A percentile compares a stretch with the other conserved stretches of the same genome.
Conservation (phyloP, 192 early-diverging fungal genomes). For the Pecoramyces ruminantium region DNA sequence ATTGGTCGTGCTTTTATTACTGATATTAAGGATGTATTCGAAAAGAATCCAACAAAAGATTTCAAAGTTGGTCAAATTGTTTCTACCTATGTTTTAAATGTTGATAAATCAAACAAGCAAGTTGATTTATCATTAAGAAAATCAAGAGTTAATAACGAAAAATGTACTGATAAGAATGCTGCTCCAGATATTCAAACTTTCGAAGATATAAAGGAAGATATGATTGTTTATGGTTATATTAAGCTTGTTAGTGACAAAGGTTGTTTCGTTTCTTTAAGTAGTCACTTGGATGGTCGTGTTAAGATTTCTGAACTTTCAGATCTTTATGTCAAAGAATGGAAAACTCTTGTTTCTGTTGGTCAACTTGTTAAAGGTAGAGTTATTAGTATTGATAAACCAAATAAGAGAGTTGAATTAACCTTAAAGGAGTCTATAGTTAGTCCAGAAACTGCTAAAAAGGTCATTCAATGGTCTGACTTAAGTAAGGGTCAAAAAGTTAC, state of each 20-base stretch:
- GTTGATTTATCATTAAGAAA: conserved; percentile 46
- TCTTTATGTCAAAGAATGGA: conserved; percentile 73
- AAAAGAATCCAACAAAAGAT: conserved; percentile 10
- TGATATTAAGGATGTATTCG: conserved; percentile 30
- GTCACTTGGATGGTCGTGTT: conserved; percentile 47
- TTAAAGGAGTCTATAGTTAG: conserved; percentile 37
- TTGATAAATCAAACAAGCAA: conserved; percentile 29
- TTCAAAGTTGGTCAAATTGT: conserved; percentile 14
- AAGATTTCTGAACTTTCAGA: conserved; percentile 76
- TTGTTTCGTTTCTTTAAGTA: conserved; percentile 54
- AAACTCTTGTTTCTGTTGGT: conserved; percentile 45
- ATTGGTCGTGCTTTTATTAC: conserved; percentile 43
- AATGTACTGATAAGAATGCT: conserved; percentile 3
- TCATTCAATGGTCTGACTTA: conserved; percentile 28
- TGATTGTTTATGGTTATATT: conserved; percentile 25
- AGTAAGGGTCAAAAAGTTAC: conserved; percentile 55
- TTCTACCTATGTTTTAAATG: conserved; percentile 9
- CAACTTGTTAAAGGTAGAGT: conserved; percentile 60
- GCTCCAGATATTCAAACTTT: conserved; percentile 27
- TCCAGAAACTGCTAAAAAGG: conserved; percentile 13
- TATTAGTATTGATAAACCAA: conserved; percentile 30
- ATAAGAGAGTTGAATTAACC: conserved; percentile 49
- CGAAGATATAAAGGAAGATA: conserved; percentile 4
- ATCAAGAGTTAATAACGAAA: conserved; percentile 23
- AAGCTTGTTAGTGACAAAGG: conserved; percentile 17